Conservation (phyloP, 805 yeast species). For the Priceomyces fermenticarens region DNA sequence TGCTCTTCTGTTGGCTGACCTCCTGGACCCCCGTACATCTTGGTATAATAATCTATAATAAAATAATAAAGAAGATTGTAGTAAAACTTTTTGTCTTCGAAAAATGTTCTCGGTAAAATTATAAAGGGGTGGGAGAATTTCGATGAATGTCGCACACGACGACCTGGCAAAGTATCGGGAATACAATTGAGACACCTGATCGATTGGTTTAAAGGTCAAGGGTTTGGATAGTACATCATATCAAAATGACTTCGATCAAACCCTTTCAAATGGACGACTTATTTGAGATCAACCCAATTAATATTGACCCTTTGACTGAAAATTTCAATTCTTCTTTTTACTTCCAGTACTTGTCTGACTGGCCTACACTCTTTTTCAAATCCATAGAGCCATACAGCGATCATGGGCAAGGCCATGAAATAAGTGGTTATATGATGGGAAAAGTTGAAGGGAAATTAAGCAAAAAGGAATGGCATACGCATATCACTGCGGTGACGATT, state of each 20-base stretch:
- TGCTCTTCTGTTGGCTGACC: slow-evolving; percentile 57
- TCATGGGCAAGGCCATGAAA: slow-evolving; percentile 17
- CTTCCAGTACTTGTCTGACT: slow-evolving; percentile 71
- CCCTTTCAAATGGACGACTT: slow-evolving; percentile 89
- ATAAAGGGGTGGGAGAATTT: too few relatives aligned
- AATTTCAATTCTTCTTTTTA: slow-evolving; percentile 85
- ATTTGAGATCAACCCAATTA: slow-evolving; percentile 67
- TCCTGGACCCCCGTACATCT: slow-evolving; percentile 51
- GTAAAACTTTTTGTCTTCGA: neutral
- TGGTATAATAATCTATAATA: neutral
- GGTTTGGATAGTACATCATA: too few relatives aligned
- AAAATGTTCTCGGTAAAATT: neutral
- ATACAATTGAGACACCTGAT: neutral
- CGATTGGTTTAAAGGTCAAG: too few relatives aligned
- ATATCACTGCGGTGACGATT: slow-evolving; percentile 93
- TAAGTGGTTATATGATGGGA: slow-evolving; percentile 88
- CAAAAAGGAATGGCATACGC: slow-evolving; percentile 88
- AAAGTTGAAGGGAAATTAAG: slow-evolving; percentile 78
- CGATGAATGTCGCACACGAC: too few relatives aligned
- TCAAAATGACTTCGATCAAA: slow-evolving; percentile 74
- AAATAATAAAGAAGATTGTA: neutral
- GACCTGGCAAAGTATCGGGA: too few relatives aligned
- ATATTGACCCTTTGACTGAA: slow-evolving; percentile 87
- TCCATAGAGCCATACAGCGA: slow-evolving; percentile 42
- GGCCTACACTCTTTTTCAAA: slow-evolving; percentile 91